A percentile compares a stretch with the other conserved stretches of the same genome.
Conservation (phyloP, 2,329 filamentous ascomycete genomes). For the Paecilomyces sp. region DNA sequence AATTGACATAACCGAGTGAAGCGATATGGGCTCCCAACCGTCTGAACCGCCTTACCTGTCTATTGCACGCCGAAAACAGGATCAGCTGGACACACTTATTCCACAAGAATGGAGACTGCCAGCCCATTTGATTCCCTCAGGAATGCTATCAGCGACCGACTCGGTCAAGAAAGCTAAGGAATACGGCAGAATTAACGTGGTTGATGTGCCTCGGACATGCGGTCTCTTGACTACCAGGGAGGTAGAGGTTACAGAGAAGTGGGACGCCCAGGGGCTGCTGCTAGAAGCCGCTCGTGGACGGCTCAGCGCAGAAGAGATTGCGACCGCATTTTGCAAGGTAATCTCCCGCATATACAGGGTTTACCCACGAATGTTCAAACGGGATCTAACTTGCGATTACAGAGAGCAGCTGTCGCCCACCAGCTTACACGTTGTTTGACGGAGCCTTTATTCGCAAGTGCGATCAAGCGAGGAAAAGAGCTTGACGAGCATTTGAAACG, state of each 20-base stretch:
- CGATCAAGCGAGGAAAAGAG: constrained; percentile 40
- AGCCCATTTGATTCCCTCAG: constrained; percentile 21
- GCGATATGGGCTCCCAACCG: not conserved
- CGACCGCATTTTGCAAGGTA: constrained; percentile 49
- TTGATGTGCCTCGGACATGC: constrained; percentile 45
- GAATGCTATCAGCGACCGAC: constrained; percentile 28
- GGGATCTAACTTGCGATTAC: not conserved
- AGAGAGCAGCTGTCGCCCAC: constrained; percentile 33
- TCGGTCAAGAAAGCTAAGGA: constrained; percentile 24
- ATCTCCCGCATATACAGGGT: not conserved
- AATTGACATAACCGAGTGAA: not conserved
- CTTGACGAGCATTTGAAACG: constrained; percentile 40
- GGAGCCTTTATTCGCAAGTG: constrained; percentile 46
- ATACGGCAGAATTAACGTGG: constrained; percentile 32
- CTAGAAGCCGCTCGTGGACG: constrained; percentile 23
- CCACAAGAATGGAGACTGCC: constrained; percentile 33
- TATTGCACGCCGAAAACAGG: constrained; percentile 33
- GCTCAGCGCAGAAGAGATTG: constrained; percentile 39
- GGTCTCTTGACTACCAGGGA: constrained; percentile 47
- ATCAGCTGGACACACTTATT: constrained; percentile 29
- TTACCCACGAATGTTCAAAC: too few species aligned
- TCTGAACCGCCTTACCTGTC: constrained; percentile 18
- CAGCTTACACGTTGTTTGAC: constrained; percentile 43
- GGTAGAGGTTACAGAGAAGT: constrained; percentile 49
- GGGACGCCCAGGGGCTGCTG: constrained; percentile 37